Base-by-base conservation (phyloP, 345 rosid genomes). In the Leavenworthia alabamica region DNA sequence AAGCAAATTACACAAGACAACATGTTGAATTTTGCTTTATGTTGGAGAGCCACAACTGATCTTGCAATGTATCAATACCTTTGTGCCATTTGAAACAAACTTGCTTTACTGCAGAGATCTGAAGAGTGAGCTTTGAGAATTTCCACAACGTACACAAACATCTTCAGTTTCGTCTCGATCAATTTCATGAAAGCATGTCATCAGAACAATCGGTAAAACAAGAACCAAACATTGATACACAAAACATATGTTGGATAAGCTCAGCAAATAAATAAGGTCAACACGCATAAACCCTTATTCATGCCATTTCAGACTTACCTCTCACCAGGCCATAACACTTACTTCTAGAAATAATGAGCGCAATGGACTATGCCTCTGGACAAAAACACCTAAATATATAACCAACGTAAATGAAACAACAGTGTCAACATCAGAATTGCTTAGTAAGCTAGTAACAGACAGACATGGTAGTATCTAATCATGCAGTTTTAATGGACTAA, bases 271-370 rank as follows among this genome's bases (percentile, higher is more conserved):
- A 3, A 54, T 5, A 53, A 19, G n/a, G 44, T 32, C 10, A 1
- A 20, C 16, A 49, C 28, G 27, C 40, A 13, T 20, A 19, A 43
- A 44, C 28, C 35, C 51, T n/a, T 44, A 37, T 33, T 43, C 51
- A 64, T 39, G 42, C 50, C 15, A n/a, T 40, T 39, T 22, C 36
- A 55, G 28, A 35, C 40, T 66, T 56, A 56, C 39, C 62, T 60
- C 43, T n/a, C 45, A 29, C 11, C 41, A 31, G 29, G 61, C 35
- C 58, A 66, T 14, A 33, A 32, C 13, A 37, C 28, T 55, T 33
- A 16, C n/a, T 44, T 56, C 62, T 26, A 3, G 51, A 53, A 32
- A 44, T 12, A 53, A 65, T 46, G 64, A 16, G 31, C 13, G 9
- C n/a, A n/a, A n/a, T n/a, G n/a, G n/a, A n/a, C n/a, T n/a, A n/a